Conservation (phyloP, 129 eudicot species). For the Centrapalus pauciflorus region DNA sequence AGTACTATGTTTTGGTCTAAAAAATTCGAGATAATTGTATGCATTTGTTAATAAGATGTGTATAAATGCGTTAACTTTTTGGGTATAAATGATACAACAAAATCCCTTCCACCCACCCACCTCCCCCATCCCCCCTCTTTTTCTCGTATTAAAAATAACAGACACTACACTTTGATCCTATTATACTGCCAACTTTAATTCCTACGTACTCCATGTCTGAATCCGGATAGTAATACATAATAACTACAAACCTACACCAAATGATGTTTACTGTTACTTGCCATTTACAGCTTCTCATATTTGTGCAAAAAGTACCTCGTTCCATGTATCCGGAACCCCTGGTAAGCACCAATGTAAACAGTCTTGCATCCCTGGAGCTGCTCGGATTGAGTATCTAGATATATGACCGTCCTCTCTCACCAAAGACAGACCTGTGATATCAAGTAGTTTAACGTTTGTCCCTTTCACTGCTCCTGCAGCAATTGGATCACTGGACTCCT, state of each 20-base stretch:
- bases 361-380: conserved; percentile 33
- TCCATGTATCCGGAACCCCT: conserved; percentile 36
- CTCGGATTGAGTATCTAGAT: conserved; percentile 19
- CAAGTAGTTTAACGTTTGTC: conserved; percentile 50
- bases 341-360: conserved; percentile 45
- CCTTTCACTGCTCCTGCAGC: conserved; percentile 71
- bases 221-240: neutral
- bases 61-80: neutral
- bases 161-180: no score
- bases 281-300: no score
- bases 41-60: neutral
- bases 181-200: neutral
- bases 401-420: conserved; percentile 62
- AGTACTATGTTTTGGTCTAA: no score
- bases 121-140: neutral
- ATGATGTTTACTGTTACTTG: no score
- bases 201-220: neutral
- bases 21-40: no score
- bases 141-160: neutral
- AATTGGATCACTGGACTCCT: conserved; percentile 48
- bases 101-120: neutral
- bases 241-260: neutral
- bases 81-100: neutral
- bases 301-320: conserved; percentile 32
- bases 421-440: conserved; percentile 60